Conservation (phyloP, 768 basidiomycete species). For the Tulasnella sp. region DNA sequence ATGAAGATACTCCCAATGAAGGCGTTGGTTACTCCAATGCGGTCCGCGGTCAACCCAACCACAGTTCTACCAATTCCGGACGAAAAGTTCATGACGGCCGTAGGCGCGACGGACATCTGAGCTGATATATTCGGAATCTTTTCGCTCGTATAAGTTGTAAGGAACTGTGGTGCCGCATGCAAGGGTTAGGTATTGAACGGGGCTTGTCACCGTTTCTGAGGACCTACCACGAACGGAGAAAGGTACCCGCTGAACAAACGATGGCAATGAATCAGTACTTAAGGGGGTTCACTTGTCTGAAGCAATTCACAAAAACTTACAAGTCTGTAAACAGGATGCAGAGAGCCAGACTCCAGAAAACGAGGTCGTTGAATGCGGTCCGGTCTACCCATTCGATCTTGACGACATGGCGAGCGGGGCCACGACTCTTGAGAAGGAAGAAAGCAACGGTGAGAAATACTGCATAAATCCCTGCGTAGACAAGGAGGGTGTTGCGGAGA, state of each 20-base stretch:
- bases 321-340: slow-evolving; percentile 35
- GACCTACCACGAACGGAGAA: neutral
- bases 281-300: neutral
- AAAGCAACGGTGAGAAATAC: slow-evolving; percentile 34
- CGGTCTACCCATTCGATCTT: slow-evolving; percentile 29
- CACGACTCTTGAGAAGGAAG: slow-evolving; percentile 36
- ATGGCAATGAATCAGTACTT: neutral
- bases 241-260: slow-evolving; percentile 12
- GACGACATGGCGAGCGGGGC: slow-evolving; percentile 2
- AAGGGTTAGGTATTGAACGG: neutral
- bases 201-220: neutral
- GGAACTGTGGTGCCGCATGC: slow-evolving; percentile 25
- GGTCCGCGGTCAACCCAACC: slow-evolving; percentile 41
- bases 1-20: slow-evolving; percentile 39
- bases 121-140: slow-evolving; percentile 29
- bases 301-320: slow-evolving; percentile 7
- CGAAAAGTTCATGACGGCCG: slow-evolving; percentile 34
- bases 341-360: slow-evolving; percentile 38
- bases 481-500: slow-evolving; percentile 36
- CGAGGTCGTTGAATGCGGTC: slow-evolving; percentile 21
- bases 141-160: slow-evolving; percentile 31
- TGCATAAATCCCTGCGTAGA: slow-evolving; percentile 35
- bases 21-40: slow-evolving; percentile 42
- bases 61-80: slow-evolving; percentile 36
- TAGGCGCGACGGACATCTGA: slow-evolving; percentile 29